Evolutionary conservation across 202 grass and related monocot genomes (phyloP).

Genomic region (Eragrostis tef): DNA sequence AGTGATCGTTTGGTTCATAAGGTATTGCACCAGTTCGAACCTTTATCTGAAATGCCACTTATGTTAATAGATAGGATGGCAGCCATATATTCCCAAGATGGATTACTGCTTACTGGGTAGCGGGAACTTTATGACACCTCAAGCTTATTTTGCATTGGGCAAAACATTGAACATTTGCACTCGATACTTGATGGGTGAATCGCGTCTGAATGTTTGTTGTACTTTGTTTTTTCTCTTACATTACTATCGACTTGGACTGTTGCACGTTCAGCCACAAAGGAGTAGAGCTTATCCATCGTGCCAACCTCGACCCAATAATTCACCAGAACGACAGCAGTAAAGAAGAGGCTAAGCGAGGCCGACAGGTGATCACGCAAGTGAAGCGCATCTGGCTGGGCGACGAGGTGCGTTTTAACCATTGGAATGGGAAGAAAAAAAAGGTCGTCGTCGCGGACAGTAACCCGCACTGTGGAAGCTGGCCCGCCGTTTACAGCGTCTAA

Average conservation of each 20-base stretch:
- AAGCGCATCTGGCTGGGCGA: conserved; percentile 17
- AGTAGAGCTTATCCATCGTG: not conserved
- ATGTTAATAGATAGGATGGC: not conserved
- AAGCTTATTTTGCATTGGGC: not conserved
- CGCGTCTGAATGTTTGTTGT: not conserved
- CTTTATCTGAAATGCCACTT: not conserved
- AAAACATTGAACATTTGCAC: no score
- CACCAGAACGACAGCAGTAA: not conserved
- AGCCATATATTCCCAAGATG: not conserved
- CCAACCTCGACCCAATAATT: not conserved
- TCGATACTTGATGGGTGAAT: not conserved
- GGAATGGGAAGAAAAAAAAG: no score
- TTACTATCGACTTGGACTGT: not conserved
- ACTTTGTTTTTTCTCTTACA: not conserved
- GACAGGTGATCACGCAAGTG: not conserved
- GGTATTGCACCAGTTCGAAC: not conserved
- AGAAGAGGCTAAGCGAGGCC: no score
- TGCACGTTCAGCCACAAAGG: not conserved
- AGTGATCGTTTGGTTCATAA: not conserved
- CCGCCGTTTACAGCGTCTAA: no score
- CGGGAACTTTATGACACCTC: not conserved
- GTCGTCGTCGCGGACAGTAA: not conserved
- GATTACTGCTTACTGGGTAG: not conserved
- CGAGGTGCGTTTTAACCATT: no score
- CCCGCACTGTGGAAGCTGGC: not conserved